Conservation (phyloP, 1,284 basidiomycete species). For the Agroathelia rolfsii region DNA sequence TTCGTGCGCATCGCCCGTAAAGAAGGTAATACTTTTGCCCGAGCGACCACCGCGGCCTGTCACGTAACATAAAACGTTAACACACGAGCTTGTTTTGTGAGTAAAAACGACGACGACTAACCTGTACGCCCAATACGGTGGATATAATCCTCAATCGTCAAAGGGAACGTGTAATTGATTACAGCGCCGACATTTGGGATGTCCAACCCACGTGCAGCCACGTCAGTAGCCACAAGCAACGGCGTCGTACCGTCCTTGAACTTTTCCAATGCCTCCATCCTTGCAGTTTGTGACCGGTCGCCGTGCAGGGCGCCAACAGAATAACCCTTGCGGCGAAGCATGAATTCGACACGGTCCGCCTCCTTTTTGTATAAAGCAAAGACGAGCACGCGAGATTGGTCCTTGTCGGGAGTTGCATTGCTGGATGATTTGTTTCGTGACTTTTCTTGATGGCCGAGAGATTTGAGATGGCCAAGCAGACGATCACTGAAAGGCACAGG, state of each 20-base stretch:
- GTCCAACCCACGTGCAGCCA: slow-evolving; percentile 93
- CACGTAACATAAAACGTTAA: background rate
- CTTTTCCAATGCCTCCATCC: slow-evolving; percentile 79
- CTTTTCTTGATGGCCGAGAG: slow-evolving; percentile 56
- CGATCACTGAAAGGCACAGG: slow-evolving; percentile 43
- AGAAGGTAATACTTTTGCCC: slow-evolving; percentile 95
- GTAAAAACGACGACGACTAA: slow-evolving; percentile 22
- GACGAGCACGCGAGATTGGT: slow-evolving; percentile 76
- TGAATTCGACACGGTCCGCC: slow-evolving; percentile 81
- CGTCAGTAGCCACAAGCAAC: slow-evolving; percentile 93
- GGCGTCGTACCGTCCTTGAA: slow-evolving; percentile 85
- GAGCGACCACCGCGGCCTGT: slow-evolving; percentile 83
- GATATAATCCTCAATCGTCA: slow-evolving; percentile 94
- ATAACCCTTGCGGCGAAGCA: slow-evolving; percentile 73
- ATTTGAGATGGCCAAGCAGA: slow-evolving; percentile 53
- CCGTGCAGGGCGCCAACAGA: slow-evolving; percentile 87
- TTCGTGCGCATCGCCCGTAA: slow-evolving; percentile 85
- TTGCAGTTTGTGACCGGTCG: slow-evolving; percentile 82
- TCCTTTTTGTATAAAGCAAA: slow-evolving; percentile 99
- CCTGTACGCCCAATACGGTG: slow-evolving; percentile 95
- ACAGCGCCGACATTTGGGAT: slow-evolving; percentile 93
- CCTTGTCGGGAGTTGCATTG: slow-evolving; percentile 31
- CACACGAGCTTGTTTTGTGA: slow-evolving; percentile 11
- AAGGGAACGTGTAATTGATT: slow-evolving; percentile 94
- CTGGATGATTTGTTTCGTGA: no score